Base-by-base conservation (phyloP, 306 rosid species). In the Arachis stenosperma region DNA sequence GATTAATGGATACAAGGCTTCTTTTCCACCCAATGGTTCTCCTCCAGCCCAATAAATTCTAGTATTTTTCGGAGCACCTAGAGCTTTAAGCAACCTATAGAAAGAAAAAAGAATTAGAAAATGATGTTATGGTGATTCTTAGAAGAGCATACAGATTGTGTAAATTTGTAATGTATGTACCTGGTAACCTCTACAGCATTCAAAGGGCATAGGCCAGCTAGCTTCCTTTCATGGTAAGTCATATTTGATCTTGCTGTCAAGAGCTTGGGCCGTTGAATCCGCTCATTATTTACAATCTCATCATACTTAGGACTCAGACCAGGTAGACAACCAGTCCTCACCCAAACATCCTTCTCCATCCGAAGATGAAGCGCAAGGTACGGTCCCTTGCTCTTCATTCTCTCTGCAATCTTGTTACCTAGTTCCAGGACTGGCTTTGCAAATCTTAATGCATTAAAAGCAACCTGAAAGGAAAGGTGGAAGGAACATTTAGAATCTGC, bases 301-400 rank as follows among this genome's bases (percentile, higher is more conserved):
- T 94, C 96, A 41, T 76, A 87, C 65, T 88, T 86, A 0, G 52
- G 84, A 80, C 85, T 88, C 75, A 94, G 66, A 73, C 97, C 97
- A 11, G 98, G 98, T 72, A 94, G 81, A 80, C 97, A 94, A 61
- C 98, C 98, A 3, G 98, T 94, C 82, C 98, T 94, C 58, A 94
- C 97, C 98, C 98, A 94, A 2, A 94, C 98, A 29, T 94, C 98
- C 83, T 88, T 94, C 81, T 94, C 98, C 97, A 94, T 94, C 73
- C 98, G 71, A 17, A 94, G 78, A 82, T 94, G 98, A 67, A 94
- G 88, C 13, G 96, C 96, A 65, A 94, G 85, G 84, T 91, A 94
- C 0, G 97, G 97, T 29, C 98, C 98, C 75, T 86, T 86, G 79
- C 81, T 89, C 58, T 81, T 74, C 92, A 94, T 94, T 77, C 95